Percentiles rank a stretch among this genome's conserved stretches.
These are phyloP conservation scores for Diplodia scrobiculata DNA, from an alignment of 2,329 filamentous ascomycete species.

Conservation along the genomic window DNA sequence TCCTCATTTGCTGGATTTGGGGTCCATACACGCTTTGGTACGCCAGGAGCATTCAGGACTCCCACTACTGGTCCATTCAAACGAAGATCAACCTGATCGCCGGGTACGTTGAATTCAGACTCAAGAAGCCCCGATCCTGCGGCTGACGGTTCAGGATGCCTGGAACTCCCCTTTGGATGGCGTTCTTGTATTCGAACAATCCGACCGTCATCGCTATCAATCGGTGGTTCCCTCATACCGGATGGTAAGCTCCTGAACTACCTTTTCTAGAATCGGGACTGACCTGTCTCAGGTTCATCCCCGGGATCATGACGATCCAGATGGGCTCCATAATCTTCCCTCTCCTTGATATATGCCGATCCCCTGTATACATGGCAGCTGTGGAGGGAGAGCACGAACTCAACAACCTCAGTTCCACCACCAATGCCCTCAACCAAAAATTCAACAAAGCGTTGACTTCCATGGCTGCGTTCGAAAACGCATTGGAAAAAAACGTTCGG, in stretches of 20 bases:
- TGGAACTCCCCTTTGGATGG: constrained; percentile 68
- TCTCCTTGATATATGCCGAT: constrained; percentile 57
- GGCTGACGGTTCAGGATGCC: constrained; percentile 53
- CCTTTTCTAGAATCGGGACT: neutral
- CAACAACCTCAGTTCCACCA: neutral
- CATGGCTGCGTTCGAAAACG: constrained; percentile 64
- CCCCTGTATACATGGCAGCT: constrained; percentile 37
- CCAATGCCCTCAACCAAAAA: neutral
- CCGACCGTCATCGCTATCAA: constrained; percentile 58
- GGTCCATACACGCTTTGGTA: constrained; percentile 65
- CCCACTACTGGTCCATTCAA: constrained; percentile 67
- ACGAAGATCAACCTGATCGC: constrained; percentile 57
- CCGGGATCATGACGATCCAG: constrained; percentile 65
- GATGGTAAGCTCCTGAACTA: constrained; percentile 55
- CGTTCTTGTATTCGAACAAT: constrained; percentile 57
- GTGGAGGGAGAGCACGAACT: neutral
- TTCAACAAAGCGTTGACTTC: constrained; percentile 33
- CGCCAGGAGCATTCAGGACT: constrained; percentile 63
- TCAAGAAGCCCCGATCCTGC: neutral
- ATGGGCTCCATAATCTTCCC: constrained; percentile 66
- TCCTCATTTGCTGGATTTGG: constrained; percentile 64
- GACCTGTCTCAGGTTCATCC: constrained; percentile 45
- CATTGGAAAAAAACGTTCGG: constrained; percentile 60
- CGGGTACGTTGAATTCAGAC: constrained; percentile 38
- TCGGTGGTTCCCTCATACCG: constrained; percentile 60